Evolutionary conservation across 352 stramenopile genomes (phyloP), one percentile per base, ranked within the genome.

Genomic region (Sclerospora graminicola): DNA sequence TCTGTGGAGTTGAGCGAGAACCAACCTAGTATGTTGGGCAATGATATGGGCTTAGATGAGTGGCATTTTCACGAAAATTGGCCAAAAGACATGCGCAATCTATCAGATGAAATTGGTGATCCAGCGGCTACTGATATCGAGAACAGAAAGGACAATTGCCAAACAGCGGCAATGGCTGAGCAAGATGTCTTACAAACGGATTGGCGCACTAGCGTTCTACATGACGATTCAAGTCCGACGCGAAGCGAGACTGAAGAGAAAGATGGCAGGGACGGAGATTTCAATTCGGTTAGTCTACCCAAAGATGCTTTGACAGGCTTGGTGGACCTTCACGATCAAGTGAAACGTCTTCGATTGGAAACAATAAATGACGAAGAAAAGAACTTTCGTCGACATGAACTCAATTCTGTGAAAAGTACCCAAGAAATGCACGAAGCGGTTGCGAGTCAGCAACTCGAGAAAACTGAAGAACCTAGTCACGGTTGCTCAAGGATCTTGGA

Each of bases 271-370:
- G 13, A 54, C 2, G 42, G 50, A 7, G 37, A 33, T 5, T n/a
- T 23, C 16, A 50, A 48, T 8, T 6, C 28, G 11, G 37, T 41
- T 6, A 48, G 23, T 31, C 4, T 26, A 0, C 27, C 15, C 7
- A 54, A 48, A 36, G 63, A 66, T 15, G 45, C 63, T 13, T 24
- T 74, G 9, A 33, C 55, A 29, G 41, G 29, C 27, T 37, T 69
- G 37, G 26, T 60, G 8, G 45, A 56, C 6, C 38, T 69, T 39
- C 45, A 45, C n/a, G 21, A 56, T 15, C 38, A 58, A 38, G 55
- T 66, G 33, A 37, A 28, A 15, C 42, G 49, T 18, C 57, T 72
- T 51, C 57, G 54, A 23, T 46, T 32, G 18, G 24, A 21, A 10
- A 67, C 58, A 35, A 42, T 31, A 46, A 41, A 26, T 5, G 45